Evolutionary conservation across 164 flowering plant genomes (phyloP).

Genomic region (Macadamia tetraphylla): DNA sequence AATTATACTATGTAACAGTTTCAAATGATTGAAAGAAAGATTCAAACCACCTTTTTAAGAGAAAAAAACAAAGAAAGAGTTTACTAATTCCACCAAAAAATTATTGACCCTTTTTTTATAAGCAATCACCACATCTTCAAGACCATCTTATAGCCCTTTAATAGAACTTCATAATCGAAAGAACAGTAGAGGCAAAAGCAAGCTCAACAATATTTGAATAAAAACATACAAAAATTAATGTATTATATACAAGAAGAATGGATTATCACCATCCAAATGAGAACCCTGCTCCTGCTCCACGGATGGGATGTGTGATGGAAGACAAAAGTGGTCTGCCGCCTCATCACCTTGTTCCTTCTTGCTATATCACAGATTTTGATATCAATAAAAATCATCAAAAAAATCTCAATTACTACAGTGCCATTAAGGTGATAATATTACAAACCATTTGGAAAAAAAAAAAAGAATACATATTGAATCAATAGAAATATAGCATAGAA

Average conservation of each 20-base stretch:
- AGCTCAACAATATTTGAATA: background rate
- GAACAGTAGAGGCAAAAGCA: background rate
- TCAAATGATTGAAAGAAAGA: too few species aligned
- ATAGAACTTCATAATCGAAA: background rate
- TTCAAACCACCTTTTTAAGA: too few species aligned
- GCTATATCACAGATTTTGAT: slow-evolving; percentile 21
- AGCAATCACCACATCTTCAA: too few species aligned
- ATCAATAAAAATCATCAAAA: slow-evolving; percentile 4
- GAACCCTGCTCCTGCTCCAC: slow-evolving; percentile 81
- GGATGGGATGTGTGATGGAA: slow-evolving; percentile 89
- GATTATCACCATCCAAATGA: slow-evolving; percentile 83
- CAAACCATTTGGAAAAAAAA: background rate
- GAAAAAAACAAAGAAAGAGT: too few species aligned
- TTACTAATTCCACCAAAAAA: too few species aligned
- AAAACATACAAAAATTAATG: background rate
- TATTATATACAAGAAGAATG: slow-evolving; percentile 7
- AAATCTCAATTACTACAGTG: background rate
- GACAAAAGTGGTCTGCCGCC: slow-evolving; percentile 71
- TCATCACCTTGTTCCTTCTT: slow-evolving; percentile 52
- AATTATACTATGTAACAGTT: too few species aligned
- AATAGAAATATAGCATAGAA: background rate
- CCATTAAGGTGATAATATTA: background rate
- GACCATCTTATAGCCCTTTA: too few species aligned
- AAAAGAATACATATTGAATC: too few species aligned
- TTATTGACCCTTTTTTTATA: too few species aligned